phyloP scores from a whole-genome alignment of 2,329 filamentous ascomycete species.

The Xylariaceae sp. region DNA sequence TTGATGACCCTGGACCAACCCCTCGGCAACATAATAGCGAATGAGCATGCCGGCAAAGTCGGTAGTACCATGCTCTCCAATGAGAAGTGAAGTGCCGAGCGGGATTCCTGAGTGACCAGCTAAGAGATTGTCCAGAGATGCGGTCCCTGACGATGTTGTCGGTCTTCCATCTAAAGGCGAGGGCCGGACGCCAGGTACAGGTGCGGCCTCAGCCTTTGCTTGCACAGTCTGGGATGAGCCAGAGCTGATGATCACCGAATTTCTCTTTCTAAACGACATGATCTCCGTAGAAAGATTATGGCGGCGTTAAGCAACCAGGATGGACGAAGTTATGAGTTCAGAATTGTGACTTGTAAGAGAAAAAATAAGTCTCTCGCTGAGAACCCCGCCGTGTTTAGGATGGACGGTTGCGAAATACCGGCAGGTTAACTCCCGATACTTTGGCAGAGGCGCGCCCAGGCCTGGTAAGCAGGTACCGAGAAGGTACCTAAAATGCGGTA shows the following conservation, averaged over 20 bases:
- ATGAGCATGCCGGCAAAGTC: constrained; percentile 84
- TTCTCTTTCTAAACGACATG: constrained; percentile 58
- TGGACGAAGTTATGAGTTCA: neutral
- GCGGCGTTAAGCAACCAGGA: neutral
- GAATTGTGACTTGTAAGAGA: neutral
- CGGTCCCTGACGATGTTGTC: constrained; percentile 86
- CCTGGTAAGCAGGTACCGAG: neutral
- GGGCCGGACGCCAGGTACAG: constrained; percentile 58
- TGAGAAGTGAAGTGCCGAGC: constrained; percentile 71
- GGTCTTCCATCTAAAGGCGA: constrained; percentile 83
- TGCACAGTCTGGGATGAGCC: constrained; percentile 30
- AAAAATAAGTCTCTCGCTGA: neutral
- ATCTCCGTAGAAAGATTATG: neutral
- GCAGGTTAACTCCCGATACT: no score
- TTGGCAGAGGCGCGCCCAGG: no score
- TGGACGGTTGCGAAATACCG: no score
- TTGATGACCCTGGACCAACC: constrained; percentile 82
- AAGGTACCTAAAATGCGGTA: neutral
- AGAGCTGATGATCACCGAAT: constrained; percentile 45
- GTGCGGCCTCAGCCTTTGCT: constrained; percentile 35
- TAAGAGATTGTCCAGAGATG: constrained; percentile 76
- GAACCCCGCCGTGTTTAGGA: neutral
- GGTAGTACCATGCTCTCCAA: constrained; percentile 88
- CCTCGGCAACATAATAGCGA: constrained; percentile 88
- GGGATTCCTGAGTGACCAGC: constrained; percentile 82